These are phyloP conservation scores for Barbatosphaeria neglecta DNA, from an alignment of 495 filamentous ascomycete species.

Conservation along the genomic window DNA sequence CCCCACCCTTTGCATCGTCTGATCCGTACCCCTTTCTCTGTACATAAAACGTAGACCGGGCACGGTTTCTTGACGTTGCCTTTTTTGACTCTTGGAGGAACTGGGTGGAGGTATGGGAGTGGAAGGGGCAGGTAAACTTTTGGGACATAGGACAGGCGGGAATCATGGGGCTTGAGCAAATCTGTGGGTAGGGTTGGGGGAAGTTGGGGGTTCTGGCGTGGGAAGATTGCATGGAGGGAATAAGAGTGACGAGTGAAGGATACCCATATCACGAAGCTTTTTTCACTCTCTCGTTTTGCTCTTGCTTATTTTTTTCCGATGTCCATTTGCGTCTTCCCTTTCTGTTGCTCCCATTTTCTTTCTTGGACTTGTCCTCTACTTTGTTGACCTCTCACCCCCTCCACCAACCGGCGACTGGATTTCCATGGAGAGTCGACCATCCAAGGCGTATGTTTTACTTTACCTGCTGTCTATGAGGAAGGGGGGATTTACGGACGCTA, in stretches of 20 bases:
- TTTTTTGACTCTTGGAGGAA: not conserved
- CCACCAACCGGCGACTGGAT: not conserved
- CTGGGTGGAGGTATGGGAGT: not conserved
- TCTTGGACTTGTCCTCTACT: not conserved
- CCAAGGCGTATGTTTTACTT: not conserved
- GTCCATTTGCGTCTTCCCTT: not conserved
- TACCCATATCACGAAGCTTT: constrained; percentile 3
- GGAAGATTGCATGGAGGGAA: not conserved
- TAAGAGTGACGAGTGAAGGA: not conserved
- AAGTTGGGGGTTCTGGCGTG: not conserved
- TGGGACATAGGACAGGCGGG: not conserved
- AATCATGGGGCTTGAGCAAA: not conserved
- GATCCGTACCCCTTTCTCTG: not conserved
- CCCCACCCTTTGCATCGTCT: not conserved
- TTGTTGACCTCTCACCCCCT: not conserved
- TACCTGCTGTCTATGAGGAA: not conserved
- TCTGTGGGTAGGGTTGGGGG: not conserved
- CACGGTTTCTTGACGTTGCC: not conserved
- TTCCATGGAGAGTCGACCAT: not conserved
- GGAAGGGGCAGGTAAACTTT: not conserved
- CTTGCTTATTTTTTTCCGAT: not conserved
- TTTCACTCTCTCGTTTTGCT: not conserved
- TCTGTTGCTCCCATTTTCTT: not conserved
- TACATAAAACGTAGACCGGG: not conserved
- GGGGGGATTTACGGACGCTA: too few relatives aligned